A percentile compares a stretch with the other conserved stretches of the same genome.
phyloP scores from a whole-genome alignment of 2,329 filamentous ascomycete species.

The Aspergillus ustus region DNA sequence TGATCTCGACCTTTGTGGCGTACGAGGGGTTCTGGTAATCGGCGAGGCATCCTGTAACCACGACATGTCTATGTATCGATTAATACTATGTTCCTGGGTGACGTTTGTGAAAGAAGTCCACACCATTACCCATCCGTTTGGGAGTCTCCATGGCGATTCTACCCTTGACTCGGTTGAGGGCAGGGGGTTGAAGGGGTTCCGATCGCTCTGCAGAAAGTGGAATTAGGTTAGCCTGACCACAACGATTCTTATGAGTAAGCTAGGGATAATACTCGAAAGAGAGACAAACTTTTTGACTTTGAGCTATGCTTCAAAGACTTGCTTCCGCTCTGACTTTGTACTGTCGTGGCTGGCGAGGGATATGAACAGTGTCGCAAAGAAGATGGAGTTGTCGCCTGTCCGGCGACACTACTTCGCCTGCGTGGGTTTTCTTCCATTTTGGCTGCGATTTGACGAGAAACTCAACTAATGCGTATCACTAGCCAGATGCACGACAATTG shows the following conservation, averaged over 20 bases:
- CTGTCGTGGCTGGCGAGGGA: slow-evolving; percentile 26
- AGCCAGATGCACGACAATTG: slow-evolving; percentile 31
- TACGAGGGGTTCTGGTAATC: slow-evolving; percentile 25
- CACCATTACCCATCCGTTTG: slow-evolving; percentile 29
- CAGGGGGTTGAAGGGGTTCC: slow-evolving; percentile 33
- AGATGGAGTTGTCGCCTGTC: slow-evolving; percentile 29
- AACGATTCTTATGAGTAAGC: slow-evolving; percentile 9
- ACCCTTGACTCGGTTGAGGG: slow-evolving; percentile 39
- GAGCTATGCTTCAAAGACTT: slow-evolving; percentile 26
- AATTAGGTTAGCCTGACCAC: slow-evolving; percentile 23
- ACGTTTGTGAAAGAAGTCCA: slow-evolving; percentile 5
- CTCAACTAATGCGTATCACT: slow-evolving; percentile 31
- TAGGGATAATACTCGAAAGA: neutral
- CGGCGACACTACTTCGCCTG: slow-evolving; percentile 31
- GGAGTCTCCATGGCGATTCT: slow-evolving; percentile 37
- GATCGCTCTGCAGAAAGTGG: slow-evolving; percentile 24
- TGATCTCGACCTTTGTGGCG: slow-evolving; percentile 28
- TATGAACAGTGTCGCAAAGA: slow-evolving; percentile 31
- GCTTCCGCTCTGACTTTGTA: slow-evolving; percentile 21
- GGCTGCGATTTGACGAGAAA: slow-evolving; percentile 15
- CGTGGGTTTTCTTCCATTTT: slow-evolving; percentile 34
- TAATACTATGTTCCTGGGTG: slow-evolving; percentile 11
- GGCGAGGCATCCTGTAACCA: slow-evolving; percentile 39
- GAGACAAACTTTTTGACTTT: slow-evolving; percentile 30
- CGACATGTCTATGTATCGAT: slow-evolving; percentile 30